Percentiles rank a stretch among this genome's conserved stretches.
phyloP scores from a whole-genome alignment of 805 yeast genomes.

The Schwanniomyces vanrijiae region DNA sequence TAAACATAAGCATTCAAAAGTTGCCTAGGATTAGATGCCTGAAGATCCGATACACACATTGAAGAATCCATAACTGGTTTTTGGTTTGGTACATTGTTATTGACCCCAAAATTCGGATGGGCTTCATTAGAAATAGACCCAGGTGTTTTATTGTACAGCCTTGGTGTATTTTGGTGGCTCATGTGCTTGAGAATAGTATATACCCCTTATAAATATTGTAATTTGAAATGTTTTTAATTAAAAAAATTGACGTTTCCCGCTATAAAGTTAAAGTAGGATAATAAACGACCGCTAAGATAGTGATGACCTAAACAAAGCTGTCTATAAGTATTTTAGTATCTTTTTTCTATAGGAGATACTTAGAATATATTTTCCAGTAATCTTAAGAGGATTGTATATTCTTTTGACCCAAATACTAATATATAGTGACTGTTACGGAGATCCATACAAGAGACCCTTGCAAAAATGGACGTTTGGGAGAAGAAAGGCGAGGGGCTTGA shows the following conservation, averaged over 20 bases:
- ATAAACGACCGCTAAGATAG: background rate
- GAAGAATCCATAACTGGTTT: constrained; percentile 27
- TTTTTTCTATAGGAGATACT: background rate
- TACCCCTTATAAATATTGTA: background rate
- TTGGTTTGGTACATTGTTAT: constrained; percentile 13
- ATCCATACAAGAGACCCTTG: background rate
- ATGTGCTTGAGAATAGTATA: constrained; percentile 11
- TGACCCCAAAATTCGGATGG: background rate
- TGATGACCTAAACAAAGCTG: background rate
- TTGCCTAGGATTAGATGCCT: constrained; percentile 54
- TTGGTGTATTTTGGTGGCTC: constrained; percentile 41
- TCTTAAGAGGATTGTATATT: background rate
- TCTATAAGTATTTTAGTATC: background rate
- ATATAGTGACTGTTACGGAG: background rate
- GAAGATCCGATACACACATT: constrained; percentile 36
- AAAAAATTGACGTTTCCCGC: background rate
- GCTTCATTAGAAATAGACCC: constrained; percentile 12
- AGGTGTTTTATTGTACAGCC: constrained; percentile 31
- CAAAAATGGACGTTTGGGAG: constrained; percentile 2
- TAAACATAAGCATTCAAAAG: constrained; percentile 80
- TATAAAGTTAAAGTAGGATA: background rate
- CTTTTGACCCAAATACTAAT: background rate
- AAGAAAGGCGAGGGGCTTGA: constrained; percentile 5
- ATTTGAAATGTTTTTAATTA: background rate
- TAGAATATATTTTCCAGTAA: background rate